A percentile compares a stretch with the other conserved stretches of the same genome.
Evolutionary conservation across 2,329 filamentous ascomycete genomes (phyloP).

Genomic region (Aspergillus jensenii): DNA sequence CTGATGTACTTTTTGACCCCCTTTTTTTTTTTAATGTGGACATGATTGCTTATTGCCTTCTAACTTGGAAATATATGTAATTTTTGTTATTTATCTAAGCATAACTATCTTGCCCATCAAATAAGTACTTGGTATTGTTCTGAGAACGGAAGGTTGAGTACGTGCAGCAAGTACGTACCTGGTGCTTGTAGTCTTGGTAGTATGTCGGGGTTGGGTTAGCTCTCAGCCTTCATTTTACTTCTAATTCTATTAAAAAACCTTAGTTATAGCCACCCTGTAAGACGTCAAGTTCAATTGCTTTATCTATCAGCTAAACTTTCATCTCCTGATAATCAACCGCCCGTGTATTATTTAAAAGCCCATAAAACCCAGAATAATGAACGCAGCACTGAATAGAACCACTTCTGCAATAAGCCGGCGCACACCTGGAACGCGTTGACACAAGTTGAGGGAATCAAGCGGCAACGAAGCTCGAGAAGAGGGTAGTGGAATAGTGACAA

Average conservation of each 20-base stretch:
- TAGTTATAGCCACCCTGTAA: not conserved
- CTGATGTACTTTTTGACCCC: too few relatives aligned
- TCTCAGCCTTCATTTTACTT: too few relatives aligned
- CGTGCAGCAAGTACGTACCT: too few relatives aligned
- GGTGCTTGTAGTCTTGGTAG: too few relatives aligned
- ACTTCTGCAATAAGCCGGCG: not conserved
- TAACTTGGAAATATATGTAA: not conserved
- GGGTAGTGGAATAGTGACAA: not conserved
- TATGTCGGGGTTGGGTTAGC: too few relatives aligned
- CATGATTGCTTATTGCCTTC: not conserved
- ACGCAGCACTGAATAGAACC: not conserved
- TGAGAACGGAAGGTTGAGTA: not conserved
- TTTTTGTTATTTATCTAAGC: not conserved
- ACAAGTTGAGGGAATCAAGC: not conserved
- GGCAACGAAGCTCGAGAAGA: not conserved
- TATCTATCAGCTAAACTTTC: not conserved
- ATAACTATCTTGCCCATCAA: not conserved
- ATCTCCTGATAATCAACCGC: not conserved
- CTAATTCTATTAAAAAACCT: too few relatives aligned
- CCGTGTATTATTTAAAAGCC: not conserved
- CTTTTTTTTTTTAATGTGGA: not conserved
- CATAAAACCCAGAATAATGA: not conserved
- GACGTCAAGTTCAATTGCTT: not conserved
- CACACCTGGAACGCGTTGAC: not conserved
- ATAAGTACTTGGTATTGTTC: not conserved